Evolutionary conservation across 1,284 basidiomycete genomes (phyloP).

Genomic region (Erythrobasidium hasegawianum): DNA sequence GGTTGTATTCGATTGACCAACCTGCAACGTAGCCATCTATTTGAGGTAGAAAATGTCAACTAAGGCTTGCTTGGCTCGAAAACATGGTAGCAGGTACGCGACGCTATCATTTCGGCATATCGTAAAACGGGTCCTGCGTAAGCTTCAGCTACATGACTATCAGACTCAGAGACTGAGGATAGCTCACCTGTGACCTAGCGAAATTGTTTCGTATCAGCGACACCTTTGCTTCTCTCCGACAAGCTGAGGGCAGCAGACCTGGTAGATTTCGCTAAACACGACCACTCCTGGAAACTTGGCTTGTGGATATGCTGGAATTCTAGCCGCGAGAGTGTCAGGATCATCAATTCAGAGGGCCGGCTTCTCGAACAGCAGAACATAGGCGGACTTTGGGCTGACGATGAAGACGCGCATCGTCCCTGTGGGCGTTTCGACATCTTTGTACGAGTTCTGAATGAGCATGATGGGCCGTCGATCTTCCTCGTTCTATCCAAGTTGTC

Average conservation of each 20-base stretch:
- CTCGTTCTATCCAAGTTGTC: too few species aligned
- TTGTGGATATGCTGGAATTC: slow-evolving; percentile 65
- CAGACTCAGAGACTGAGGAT: not conserved
- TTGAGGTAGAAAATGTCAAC: slow-evolving; percentile 41
- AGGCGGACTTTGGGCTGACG: slow-evolving; percentile 57
- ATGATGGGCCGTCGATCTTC: slow-evolving; percentile 52
- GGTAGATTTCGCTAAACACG: slow-evolving; percentile 52
- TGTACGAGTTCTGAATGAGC: slow-evolving; percentile 73
- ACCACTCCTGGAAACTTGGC: slow-evolving; percentile 64
- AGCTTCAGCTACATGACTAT: slow-evolving; percentile 15
- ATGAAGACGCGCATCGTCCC: slow-evolving; percentile 73
- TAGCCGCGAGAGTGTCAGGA: slow-evolving; percentile 33
- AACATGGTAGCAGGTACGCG: slow-evolving; percentile 60
- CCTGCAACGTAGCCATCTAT: slow-evolving; percentile 30
- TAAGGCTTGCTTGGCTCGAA: not conserved
- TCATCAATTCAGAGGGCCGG: not conserved
- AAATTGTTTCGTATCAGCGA: too few species aligned
- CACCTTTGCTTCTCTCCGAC: not conserved
- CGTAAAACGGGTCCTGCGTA: slow-evolving; percentile 74
- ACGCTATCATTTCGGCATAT: slow-evolving; percentile 86
- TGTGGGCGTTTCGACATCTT: slow-evolving; percentile 62
- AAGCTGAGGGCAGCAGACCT: slow-evolving; percentile 38
- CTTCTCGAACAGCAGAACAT: not conserved
- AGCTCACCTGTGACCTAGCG: not conserved
- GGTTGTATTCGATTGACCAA: slow-evolving; percentile 40